Base-by-base conservation (phyloP, 2,329 filamentous ascomycete species). In the Cercospora sp. region DNA sequence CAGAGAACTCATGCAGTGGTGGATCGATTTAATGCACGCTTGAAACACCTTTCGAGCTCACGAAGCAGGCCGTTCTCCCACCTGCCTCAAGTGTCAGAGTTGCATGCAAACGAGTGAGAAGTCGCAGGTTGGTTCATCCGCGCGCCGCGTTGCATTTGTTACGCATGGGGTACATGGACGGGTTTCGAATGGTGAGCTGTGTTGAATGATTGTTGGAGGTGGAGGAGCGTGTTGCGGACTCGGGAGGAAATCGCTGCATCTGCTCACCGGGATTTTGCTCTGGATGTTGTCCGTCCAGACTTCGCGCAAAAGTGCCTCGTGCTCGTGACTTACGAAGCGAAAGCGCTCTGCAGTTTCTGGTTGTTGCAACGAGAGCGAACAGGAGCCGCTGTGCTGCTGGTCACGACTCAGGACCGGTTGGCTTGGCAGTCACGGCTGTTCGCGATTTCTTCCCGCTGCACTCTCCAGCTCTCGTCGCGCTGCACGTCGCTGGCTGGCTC, bases 11-110 rank as follows among this genome's bases (percentile, higher is more conserved):
- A 28, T 28, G 51, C 48, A 58, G 48, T 63, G 53, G 53, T 58
- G 53, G 45, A 20, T 33, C 12, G 26, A 36, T 30, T 53, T 36
- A n/a, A 55, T 63, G 61, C 61, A 63, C 26, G 28, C 48, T 9
- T 57, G 61, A 63, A 63, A 63, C 61, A 48, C 61, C 20, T 18
- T 23, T 39, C 30, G 26, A 57, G 31, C 26, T 63, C 45, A 30
- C 48, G 8, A 23, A 28, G 20, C 33, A 20, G 59, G 20, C 53
- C 53, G 53, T 28, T 28, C 53, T 26, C 23, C 28, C 23, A 31
- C 28, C 28, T n/a, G 23, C 23, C 53, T 26, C 13, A 23, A 30
- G 53, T 57, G 53, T 57, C 23, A 28, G 53, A 57, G 53, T 12
- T 23, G 45, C 45, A 26, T 45, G n/a, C 59, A 26, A 5, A 61